Percentiles rank a stretch among this genome's conserved stretches.
These are phyloP conservation scores for Rubia yunnanensis DNA, from an alignment of 257 asterid genomes.

Conservation along the genomic window DNA sequence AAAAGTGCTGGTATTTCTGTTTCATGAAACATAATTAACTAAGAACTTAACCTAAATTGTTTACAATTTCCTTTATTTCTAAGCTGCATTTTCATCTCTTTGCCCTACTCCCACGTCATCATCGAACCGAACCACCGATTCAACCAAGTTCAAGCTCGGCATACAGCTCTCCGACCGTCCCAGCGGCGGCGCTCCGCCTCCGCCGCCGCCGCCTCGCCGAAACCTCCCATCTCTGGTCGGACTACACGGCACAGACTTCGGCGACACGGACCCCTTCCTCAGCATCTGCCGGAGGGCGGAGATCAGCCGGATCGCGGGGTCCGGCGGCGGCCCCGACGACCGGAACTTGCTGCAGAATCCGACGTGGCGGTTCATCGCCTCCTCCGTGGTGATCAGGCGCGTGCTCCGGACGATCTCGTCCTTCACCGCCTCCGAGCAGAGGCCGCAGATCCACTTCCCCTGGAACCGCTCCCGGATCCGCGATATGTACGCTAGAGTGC, in stretches of 20 bases:
- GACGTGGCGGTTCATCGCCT: conserved; percentile 61
- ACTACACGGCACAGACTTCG: conserved; percentile 59
- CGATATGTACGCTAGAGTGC: conserved; percentile 64
- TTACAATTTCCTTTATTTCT: conserved; percentile 4
- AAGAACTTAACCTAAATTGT: neutral
- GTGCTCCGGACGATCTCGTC: conserved; percentile 53
- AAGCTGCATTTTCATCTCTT: conserved; percentile 17
- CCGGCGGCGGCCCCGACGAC: conserved; percentile 51
- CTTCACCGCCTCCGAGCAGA: conserved; percentile 87
- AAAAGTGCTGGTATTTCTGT: neutral
- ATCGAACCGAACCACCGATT: conserved; percentile 22
- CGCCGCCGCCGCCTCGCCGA: too few relatives aligned
- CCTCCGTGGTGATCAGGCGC: conserved; percentile 55
- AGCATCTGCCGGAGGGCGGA: conserved; percentile 58
- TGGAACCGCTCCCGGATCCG: conserved; percentile 55
- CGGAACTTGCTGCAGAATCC: conserved; percentile 57
- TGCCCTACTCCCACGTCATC: conserved; percentile 29
- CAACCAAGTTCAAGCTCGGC: conserved; percentile 43
- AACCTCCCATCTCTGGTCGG: conserved; percentile 31
- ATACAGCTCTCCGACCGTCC: conserved; percentile 65
- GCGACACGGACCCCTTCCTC: conserved; percentile 47
- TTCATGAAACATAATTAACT: neutral
- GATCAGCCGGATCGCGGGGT: conserved; percentile 46
- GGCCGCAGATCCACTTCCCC: conserved; percentile 96
- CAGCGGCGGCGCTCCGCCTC: conserved; percentile 16